Percentiles rank a stretch among this genome's conserved stretches.
phyloP scores from a whole-genome alignment of 768 basidiomycete genomes.

The Chalciporus sphaerocephalus region DNA sequence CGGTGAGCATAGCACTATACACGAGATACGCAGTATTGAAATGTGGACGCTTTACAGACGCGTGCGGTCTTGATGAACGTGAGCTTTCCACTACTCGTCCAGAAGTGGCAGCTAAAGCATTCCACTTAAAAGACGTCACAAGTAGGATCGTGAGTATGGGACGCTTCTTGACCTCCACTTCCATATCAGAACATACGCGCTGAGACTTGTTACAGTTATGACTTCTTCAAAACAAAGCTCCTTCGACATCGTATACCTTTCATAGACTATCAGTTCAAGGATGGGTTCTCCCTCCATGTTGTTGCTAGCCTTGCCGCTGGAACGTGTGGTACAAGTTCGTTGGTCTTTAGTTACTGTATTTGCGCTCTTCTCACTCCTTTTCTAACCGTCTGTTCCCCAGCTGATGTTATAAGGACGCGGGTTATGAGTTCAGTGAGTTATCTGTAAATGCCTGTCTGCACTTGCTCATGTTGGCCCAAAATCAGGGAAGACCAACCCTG shows the following conservation, averaged over 20 bases:
- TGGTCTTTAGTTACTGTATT: neutral
- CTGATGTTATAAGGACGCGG: constrained; percentile 71
- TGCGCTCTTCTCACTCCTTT: constrained; percentile 3
- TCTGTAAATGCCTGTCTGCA: neutral
- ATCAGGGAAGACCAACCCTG: constrained; percentile 47
- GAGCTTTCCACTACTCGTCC: constrained; percentile 19
- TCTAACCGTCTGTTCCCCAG: constrained; percentile 73
- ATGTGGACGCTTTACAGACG: constrained; percentile 31
- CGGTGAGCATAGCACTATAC: constrained; percentile 39
- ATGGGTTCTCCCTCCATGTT: constrained; percentile 64
- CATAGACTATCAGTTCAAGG: constrained; percentile 56
- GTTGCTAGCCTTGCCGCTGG: constrained; percentile 66
- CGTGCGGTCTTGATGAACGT: constrained; percentile 77
- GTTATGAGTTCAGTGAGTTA: constrained; percentile 67
- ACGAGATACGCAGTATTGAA: constrained; percentile 3
- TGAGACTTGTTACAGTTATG: constrained; percentile 49
- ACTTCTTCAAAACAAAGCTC: constrained; percentile 64
- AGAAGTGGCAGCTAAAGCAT: constrained; percentile 4
- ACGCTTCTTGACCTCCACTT: neutral
- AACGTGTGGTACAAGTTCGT: constrained; percentile 72
- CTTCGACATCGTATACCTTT: constrained; percentile 51
- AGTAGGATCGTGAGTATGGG: constrained; percentile 69
- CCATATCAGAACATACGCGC: neutral
- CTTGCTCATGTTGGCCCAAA: constrained; percentile 24
- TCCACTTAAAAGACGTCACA: constrained; percentile 56